Base-by-base conservation (phyloP, 2,329 filamentous ascomycete genomes). In the Phyllosticta citriasiana region DNA sequence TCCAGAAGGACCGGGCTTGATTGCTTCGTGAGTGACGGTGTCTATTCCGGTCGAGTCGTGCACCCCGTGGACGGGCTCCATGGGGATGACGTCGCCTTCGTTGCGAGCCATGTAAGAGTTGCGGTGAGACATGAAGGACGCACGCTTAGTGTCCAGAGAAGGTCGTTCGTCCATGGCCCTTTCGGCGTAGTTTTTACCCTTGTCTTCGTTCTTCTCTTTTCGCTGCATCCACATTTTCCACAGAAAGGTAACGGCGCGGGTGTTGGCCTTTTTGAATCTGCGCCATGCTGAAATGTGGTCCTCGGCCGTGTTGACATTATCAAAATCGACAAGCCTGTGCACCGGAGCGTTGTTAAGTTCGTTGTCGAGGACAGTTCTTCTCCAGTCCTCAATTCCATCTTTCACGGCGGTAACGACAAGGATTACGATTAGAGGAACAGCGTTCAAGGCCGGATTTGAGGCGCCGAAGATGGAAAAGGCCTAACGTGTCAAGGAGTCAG, bases 391-490 rank as follows among this genome's bases (percentile, higher is more conserved):
- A 65, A 97, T 87, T 19, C 87, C 94, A 72, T 99, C 94, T 75
- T 97, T 99, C 73, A 97, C 83, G 27, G 91, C 87, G 1, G 94
- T 99, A 59, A 97, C 84, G 63, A 83, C 77, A 59, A 99, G 81
- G 74, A 99, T 97, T 69, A 96, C 87, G 67, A 99, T 97, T 65
- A 99, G 79, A 59, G 94, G 94, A 24, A 94, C 91, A 4, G 93
- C 86, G 70, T 91, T 93, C 52, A 99, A 80, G 51, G 89, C 94
- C 19, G 94, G 93, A 71, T 97, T 96, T 33, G 85, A 83, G 64
- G 88, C 92, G 69, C 94, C 94, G 72, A 99, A 99, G 66, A 99
- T 96, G 64, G 91, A 86, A 76, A 97, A 97, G 72, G 95, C 89
- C 94, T 97, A 76, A n/a, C 14, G 25, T 65, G 65, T 54, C 52